Base-by-base conservation (phyloP, 345 rosid species). In the Ceriops zippeliana region DNA sequence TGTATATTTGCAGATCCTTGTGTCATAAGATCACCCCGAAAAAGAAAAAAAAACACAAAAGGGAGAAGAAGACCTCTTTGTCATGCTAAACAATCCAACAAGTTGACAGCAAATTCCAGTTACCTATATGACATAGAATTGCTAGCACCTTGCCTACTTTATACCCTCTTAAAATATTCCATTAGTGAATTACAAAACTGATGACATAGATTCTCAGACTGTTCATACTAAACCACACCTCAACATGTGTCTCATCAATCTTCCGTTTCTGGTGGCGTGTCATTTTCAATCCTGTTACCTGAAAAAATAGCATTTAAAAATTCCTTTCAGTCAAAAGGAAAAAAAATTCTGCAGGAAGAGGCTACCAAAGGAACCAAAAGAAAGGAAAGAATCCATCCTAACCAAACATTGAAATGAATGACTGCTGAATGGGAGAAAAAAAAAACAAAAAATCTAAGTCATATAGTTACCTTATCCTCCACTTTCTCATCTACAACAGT, bases 261-360 rank as follows among this genome's bases (percentile, higher is more conserved):
- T 93, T 93, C 62, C 97, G 83, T 63, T 91, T 93, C 83, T 93
- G 98, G 82, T 93, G 98, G 31, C 97, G 95, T 4, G 98, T 91
- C 98, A 93, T 93, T 80, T 93, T 93, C 80, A 93, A 79, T 76
- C 97, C 89, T 51, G 97, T 88, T 52, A 93, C 98, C 98, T 93
- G 68, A 26, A 49, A 52, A 26, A 62, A 75, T 32, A 11, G 11
- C 31, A 35, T 42, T 28, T 13, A 0, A 28, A 27, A 72, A 58
- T 2, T 65, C 38, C 52, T 22, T 22, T 64, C 58, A 72, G 58
- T 24, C 57, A 10, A 61, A 71, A 28, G 38, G 38, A 5, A 5
- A 19, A 60, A 32, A 54, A 64, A n/a, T 5, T 58, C 27, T 21
- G 28, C 20, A 56, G 61, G 34, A 24, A 47, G 65, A 11, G 24